These are phyloP conservation scores for Lepiota subincarnata DNA, from an alignment of 768 basidiomycete genomes.

Conservation along the genomic window DNA sequence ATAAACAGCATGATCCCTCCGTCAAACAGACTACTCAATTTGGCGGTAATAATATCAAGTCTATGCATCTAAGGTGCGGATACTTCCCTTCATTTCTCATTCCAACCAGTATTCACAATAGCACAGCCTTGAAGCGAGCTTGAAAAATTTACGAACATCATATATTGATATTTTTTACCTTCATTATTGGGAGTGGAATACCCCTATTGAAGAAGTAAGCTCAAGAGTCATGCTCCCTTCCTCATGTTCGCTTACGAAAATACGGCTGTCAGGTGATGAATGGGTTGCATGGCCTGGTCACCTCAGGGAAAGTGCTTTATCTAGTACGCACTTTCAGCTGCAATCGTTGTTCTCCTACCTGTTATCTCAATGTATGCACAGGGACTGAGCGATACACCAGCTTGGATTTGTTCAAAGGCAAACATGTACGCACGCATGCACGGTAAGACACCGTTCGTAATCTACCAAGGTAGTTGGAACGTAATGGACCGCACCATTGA, in stretches of 20 bases:
- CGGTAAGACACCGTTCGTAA: conserved; percentile 41
- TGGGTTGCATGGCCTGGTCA: conserved; percentile 46
- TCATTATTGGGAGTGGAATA: conserved; percentile 50
- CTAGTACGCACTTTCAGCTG: conserved; percentile 17
- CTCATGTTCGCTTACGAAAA: no score
- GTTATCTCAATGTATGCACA: conserved; percentile 7
- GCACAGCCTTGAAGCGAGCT: conserved; percentile 31
- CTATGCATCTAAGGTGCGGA: conserved; percentile 25
- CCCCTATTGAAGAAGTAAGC: conserved; percentile 46
- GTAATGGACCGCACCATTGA: conserved; percentile 40
- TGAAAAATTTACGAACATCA: conserved; percentile 40
- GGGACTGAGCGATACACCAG: conserved; percentile 35
- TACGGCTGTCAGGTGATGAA: conserved; percentile 32
- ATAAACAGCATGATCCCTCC: conserved; percentile 19
- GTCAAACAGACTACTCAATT: conserved; percentile 32
- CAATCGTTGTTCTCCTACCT: not conserved
- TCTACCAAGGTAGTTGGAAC: conserved; percentile 45
- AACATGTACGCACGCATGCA: conserved; percentile 46
- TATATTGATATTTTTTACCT: conserved; percentile 45
- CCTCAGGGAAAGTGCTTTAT: conserved; percentile 49
- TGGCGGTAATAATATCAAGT: conserved; percentile 44
- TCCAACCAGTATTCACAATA: no score
- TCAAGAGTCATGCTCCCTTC: no score
- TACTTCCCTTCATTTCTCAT: no score
- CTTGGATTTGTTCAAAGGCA: conserved; percentile 39